Evolutionary conservation across 164 flowering plant species (phyloP).

Genomic region (Liriodendron chinense): DNA sequence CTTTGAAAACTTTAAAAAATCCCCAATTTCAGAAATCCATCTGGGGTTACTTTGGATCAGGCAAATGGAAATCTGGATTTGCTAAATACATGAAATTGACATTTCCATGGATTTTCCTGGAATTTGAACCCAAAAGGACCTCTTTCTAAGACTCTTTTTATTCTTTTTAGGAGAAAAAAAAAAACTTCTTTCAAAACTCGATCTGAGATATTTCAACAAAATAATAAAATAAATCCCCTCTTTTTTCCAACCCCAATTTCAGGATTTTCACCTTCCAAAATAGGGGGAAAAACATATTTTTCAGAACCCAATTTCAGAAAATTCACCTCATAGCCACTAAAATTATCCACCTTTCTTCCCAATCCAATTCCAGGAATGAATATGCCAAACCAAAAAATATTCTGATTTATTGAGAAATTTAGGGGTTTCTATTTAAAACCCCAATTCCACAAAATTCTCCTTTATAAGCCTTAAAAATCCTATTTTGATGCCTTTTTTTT

Average conservation of each 20-base stretch:
- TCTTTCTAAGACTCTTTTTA: too few relatives aligned
- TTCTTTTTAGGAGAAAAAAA: too few relatives aligned
- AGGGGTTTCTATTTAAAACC: not conserved
- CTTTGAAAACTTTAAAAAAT: not conserved
- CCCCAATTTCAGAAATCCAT: not conserved
- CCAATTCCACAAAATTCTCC: not conserved
- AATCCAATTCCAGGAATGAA: slow-evolving; percentile 3
- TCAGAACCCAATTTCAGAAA: not conserved
- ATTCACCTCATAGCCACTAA: not conserved
- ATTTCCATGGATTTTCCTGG: not conserved
- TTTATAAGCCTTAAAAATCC: not conserved
- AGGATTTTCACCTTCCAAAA: not conserved
- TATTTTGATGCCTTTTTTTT: not conserved
- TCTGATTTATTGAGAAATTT: not conserved
- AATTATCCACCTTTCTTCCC: not conserved
- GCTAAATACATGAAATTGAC: too few relatives aligned
- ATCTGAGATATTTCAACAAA: not conserved
- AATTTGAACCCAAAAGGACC: not conserved
- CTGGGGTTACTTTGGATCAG: not conserved
- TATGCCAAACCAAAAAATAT: not conserved
- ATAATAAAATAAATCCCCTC: not conserved
- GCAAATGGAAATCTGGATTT: not conserved
- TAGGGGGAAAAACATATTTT: not conserved
- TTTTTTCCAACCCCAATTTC: not conserved
- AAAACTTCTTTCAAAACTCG: not conserved